These are phyloP conservation scores for Cyclospora cayetanensis DNA, from an alignment of 169 alveolate species.

Conservation along the genomic window DNA sequence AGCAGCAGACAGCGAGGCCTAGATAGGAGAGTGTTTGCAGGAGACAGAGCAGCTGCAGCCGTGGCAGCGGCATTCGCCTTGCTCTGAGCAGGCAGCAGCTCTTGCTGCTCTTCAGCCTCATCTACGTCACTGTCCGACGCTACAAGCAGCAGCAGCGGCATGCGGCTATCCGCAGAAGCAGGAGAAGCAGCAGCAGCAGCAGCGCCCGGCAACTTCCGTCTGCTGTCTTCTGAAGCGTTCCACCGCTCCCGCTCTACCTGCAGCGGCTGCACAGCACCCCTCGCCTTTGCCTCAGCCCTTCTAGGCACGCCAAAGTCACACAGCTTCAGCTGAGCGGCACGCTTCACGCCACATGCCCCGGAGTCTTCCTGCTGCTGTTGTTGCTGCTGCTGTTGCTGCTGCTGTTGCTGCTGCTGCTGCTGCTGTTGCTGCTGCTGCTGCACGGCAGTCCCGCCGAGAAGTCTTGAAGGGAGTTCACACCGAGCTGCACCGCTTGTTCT, in stretches of 20 bases:
- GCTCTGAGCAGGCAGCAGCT: background rate
- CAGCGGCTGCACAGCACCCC: background rate
- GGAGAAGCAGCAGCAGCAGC: slow-evolving; percentile 39
- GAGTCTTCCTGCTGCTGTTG: slow-evolving; percentile 42
- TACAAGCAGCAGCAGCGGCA: background rate
- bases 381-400: slow-evolving; percentile 10
- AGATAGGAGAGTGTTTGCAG: background rate
- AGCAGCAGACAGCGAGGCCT: slow-evolving; percentile 59
- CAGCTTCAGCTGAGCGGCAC: too few relatives aligned
- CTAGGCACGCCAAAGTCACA: too few relatives aligned
- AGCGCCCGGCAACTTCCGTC: background rate
- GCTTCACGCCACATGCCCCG: too few relatives aligned
- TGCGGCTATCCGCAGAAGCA: slow-evolving; percentile 16
- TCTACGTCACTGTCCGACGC: slow-evolving; percentile 25
- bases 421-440: slow-evolving; percentile 1
- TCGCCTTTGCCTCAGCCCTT: too few relatives aligned
- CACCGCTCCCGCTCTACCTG: background rate
- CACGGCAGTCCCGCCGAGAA: too few relatives aligned
- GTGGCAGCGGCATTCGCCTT: slow-evolving; percentile 41
- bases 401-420: background rate
- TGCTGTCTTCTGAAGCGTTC: background rate
- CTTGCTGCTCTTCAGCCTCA: background rate
- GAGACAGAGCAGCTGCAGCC: slow-evolving; percentile 37
- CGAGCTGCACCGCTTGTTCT: too few relatives aligned
- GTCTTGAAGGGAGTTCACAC: too few relatives aligned